These are phyloP conservation scores for Fusarium hainanense DNA, from an alignment of 2,329 filamentous ascomycete species.

Conservation along the genomic window DNA sequence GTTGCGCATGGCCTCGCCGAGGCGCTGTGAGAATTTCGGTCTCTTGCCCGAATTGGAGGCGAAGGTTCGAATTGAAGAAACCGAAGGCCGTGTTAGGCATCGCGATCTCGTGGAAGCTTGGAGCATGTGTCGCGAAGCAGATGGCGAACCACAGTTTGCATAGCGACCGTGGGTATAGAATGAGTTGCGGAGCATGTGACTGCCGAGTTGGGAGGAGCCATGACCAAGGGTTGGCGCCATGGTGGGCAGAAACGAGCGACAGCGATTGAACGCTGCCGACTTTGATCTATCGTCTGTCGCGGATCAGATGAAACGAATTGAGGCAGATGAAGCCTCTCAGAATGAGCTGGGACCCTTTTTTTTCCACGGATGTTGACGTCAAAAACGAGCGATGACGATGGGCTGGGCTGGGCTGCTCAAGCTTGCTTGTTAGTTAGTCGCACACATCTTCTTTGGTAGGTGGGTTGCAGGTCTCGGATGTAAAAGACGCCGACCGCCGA, in stretches of 20 bases:
- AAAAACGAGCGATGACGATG: constrained; percentile 41
- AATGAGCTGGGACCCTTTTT: constrained; percentile 21
- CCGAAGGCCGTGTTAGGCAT: constrained; percentile 42
- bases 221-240: constrained; percentile 51
- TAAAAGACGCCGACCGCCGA: constrained; percentile 41
- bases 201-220: constrained; percentile 51
- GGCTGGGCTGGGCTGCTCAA: constrained; percentile 38
- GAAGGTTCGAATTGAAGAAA: constrained; percentile 46
- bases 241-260: constrained; percentile 30
- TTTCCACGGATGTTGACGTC: constrained; percentile 43
- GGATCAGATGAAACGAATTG: neutral
- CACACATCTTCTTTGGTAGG: constrained; percentile 29
- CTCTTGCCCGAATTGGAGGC: constrained; percentile 56
- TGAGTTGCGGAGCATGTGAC: constrained; percentile 48
- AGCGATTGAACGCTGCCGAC: constrained; percentile 32
- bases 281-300: constrained; percentile 16
- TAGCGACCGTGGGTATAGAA: constrained; percentile 46
- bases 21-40: constrained; percentile 63
- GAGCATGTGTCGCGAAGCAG: constrained; percentile 40
- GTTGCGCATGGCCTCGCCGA: constrained; percentile 62
- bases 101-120: constrained; percentile 41
- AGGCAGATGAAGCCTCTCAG: constrained; percentile 18
- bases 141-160: constrained; percentile 42
- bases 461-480: constrained; percentile 31
- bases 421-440: constrained; percentile 36